Conservation (phyloP, 805 yeast genomes). For the Yamadazyma philogaea region DNA sequence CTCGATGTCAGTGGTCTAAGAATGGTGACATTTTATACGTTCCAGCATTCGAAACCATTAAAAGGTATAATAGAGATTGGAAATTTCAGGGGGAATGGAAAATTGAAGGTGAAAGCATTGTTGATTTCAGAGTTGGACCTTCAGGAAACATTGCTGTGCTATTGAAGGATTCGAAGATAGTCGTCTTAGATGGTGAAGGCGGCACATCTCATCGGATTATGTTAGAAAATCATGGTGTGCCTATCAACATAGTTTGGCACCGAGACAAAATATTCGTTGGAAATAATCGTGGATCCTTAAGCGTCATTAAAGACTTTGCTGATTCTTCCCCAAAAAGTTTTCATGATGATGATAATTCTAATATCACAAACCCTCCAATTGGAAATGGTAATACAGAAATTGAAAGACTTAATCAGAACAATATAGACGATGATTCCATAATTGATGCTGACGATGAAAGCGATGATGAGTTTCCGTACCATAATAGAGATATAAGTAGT, state of each 20-base stretch:
- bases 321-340: background rate
- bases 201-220: background rate
- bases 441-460: conserved; percentile 55
- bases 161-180: conserved; percentile 29
- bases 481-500: conserved; percentile 20
- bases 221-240: conserved; percentile 24
- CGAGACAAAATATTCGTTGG: conserved; percentile 37
- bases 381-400: conserved; percentile 13
- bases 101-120: conserved; percentile 25
- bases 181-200: conserved; percentile 49
- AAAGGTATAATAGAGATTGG: conserved; percentile 45
- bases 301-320: conserved; percentile 19
- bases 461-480: conserved; percentile 23
- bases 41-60: conserved; percentile 46
- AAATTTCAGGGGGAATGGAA: conserved; percentile 12
- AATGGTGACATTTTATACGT: conserved; percentile 67
- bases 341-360: conserved; percentile 16
- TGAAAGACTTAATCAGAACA: conserved; percentile 11
- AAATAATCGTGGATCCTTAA: conserved; percentile 40
- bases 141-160: conserved; percentile 59
- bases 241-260: conserved; percentile 28
- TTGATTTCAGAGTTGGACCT: conserved; percentile 60
- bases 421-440: conserved; percentile 17
- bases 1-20: conserved; percentile 67
- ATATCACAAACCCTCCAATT: conserved; percentile 9